Conservation (phyloP, 306 rosid genomes). For the Cucurbita argyrosperma region DNA sequence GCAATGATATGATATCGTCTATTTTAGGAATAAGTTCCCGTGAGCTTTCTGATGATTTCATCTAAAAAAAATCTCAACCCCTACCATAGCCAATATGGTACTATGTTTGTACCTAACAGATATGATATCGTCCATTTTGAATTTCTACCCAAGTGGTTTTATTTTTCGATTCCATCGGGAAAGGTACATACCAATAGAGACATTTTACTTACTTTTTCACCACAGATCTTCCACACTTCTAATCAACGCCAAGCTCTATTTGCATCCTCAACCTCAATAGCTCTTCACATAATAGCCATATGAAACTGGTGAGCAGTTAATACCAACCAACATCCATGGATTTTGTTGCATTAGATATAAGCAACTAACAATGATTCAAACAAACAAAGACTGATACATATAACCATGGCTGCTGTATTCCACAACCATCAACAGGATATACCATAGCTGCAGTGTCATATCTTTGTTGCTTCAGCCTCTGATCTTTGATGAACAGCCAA, state of each 20-base stretch:
- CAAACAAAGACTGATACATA: not conserved
- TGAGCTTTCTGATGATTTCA: too few species aligned
- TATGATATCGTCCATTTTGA: too few species aligned
- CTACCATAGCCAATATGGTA: too few species aligned
- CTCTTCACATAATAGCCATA: not conserved
- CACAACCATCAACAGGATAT: slow-evolving; percentile 11
- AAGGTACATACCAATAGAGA: too few species aligned
- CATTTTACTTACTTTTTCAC: too few species aligned
- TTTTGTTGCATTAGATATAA: not conserved
- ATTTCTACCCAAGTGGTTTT: too few species aligned
- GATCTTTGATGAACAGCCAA: slow-evolving; percentile 22
- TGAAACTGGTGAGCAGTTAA: not conserved
- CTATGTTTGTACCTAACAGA: too few species aligned
- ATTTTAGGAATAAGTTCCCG: too few species aligned
- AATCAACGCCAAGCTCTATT: not conserved
- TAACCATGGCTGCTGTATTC: not conserved
- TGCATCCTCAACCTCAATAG: not conserved
- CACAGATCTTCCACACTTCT: not conserved
- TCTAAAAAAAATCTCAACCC: too few species aligned
- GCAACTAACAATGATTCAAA: slow-evolving; percentile 10
- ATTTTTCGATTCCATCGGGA: too few species aligned
- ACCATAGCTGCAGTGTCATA: slow-evolving; percentile 11
- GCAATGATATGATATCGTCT: too few species aligned
- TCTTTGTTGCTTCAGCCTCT: slow-evolving; percentile 9
- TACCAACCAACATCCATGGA: not conserved